Evolutionary conservation across 768 basidiomycete genomes (phyloP), one percentile per base, ranked within the genome.

Genomic region (Phylloporus sp.): DNA sequence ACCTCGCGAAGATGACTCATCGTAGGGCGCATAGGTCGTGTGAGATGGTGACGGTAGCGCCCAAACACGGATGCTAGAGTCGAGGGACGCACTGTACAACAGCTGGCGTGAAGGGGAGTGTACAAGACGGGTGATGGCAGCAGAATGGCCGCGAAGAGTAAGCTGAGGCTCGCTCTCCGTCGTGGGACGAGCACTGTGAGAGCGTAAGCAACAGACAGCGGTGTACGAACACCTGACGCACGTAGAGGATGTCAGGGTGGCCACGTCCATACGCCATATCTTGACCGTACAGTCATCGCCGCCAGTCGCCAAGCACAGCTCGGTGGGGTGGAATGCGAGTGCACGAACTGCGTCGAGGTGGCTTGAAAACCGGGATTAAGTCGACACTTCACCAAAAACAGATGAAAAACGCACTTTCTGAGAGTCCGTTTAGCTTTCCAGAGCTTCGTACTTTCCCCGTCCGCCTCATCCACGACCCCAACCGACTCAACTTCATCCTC

Each of bases 241-340:
- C 90, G 78, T 77, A 46, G 82, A 81, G 34, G 86, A 85, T 24
- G 89, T 76, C 49, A 93, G 71, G 55, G 79, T 75, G 32, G 81
- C 71, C 14, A 86, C 77, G 54, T 95, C 90, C 71, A 91, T 79
- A 46, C 90, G 78, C 96, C 96, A 99, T 42, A 97, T 79, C 67
- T 99, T 99, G 44, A 98, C 84, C 7, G 91, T 93, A 63, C 81
- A 89, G 62, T 99, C 96, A 62, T 97, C 95, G 23, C 93, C 90
- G 20, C 86, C 96, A 37, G 87, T 91, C n/a, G 88, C 93, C 44
- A 98, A 70, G 58, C 84, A 84, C 35, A 91, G 69, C 54, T 90
- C 89, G 28, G 73, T 84, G 2, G 89, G 89, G 60, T 92, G 90
- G 77, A 96, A 95, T 1, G 89, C 84, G 20, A 98, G 72, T 7